These are phyloP conservation scores for Prorocentrum cordatum DNA, from an alignment of 169 alveolate genomes.

Conservation along the genomic window DNA sequence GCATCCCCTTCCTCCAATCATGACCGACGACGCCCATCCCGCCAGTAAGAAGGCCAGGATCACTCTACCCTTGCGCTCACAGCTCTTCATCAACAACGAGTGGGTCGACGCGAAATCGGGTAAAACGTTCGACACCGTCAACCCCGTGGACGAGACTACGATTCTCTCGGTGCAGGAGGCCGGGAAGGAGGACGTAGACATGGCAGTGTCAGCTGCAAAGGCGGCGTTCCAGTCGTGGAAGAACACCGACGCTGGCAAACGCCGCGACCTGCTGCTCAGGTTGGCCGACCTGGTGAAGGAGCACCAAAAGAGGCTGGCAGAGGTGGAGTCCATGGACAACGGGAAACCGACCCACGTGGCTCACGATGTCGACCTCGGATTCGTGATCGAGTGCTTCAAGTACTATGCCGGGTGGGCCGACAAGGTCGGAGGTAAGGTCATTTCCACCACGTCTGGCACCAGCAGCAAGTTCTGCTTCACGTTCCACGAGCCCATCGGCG, in stretches of 20 bases:
- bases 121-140: constrained; percentile 68
- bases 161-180: constrained; percentile 75
- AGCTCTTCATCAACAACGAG: constrained; percentile 75
- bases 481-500: neutral
- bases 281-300: constrained; percentile 78
- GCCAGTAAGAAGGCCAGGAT: too few relatives aligned
- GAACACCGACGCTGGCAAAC: constrained; percentile 71
- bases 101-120: constrained; percentile 74
- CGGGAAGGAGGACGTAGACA: constrained; percentile 78
- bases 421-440: constrained; percentile 74
- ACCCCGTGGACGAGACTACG: constrained; percentile 78
- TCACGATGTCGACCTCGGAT: neutral
- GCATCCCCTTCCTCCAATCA: too few relatives aligned
- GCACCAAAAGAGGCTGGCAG: constrained; percentile 79
- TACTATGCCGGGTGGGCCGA: constrained; percentile 81
- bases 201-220: constrained; percentile 81
- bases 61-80: constrained; percentile 67
- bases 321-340: constrained; percentile 79
- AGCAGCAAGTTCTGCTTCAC: neutral
- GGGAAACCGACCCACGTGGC: constrained; percentile 79
- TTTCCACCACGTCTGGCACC: constrained; percentile 66
- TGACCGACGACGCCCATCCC: too few relatives aligned
- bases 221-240: constrained; percentile 80
- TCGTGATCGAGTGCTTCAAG: constrained; percentile 15
- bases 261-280: constrained; percentile 75